A percentile compares a stretch with the other conserved stretches of the same genome.
phyloP scores from a whole-genome alignment of 108 stramenopile species.

The Skeletonema tropicum region DNA sequence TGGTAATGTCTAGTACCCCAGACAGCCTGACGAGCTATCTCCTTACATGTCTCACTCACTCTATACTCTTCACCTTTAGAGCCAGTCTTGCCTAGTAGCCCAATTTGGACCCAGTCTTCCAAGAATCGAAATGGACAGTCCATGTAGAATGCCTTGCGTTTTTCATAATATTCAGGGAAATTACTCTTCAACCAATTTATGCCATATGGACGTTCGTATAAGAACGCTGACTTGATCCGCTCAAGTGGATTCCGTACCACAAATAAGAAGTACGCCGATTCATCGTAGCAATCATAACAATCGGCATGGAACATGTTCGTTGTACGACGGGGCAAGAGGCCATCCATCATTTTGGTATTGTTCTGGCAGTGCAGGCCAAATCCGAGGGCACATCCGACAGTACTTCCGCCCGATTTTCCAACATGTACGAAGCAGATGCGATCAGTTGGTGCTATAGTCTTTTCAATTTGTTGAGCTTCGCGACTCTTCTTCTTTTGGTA shows the following conservation, averaged over 20 bases:
- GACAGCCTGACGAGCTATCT: background rate
- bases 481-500: constrained; percentile 4
- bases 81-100: background rate
- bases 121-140: constrained; percentile 42
- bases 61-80: background rate
- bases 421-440: constrained; percentile 47
- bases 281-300: constrained; percentile 39
- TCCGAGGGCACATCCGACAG: constrained; percentile 39
- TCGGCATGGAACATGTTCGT: constrained; percentile 40
- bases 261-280: constrained; percentile 33
- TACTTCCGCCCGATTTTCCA: constrained; percentile 46
- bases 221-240: constrained; percentile 38
- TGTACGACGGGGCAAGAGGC: constrained; percentile 33
- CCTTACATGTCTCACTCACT: background rate
- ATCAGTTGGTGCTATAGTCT: constrained; percentile 18
- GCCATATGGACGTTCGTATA: constrained; percentile 43
- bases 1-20: constrained; percentile 3
- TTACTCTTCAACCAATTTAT: constrained; percentile 14
- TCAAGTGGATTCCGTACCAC: constrained; percentile 41
- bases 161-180: constrained; percentile 14
- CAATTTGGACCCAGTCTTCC: constrained; percentile 13
- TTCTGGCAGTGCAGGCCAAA: constrained; percentile 38
- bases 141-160: constrained; percentile 32
- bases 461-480: constrained; percentile 5
- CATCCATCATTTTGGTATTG: constrained; percentile 17